A percentile compares a stretch with the other conserved stretches of the same genome.
These are phyloP conservation scores for Ruellia speciosa DNA, from an alignment of 305 asterid species.

Conservation along the genomic window DNA sequence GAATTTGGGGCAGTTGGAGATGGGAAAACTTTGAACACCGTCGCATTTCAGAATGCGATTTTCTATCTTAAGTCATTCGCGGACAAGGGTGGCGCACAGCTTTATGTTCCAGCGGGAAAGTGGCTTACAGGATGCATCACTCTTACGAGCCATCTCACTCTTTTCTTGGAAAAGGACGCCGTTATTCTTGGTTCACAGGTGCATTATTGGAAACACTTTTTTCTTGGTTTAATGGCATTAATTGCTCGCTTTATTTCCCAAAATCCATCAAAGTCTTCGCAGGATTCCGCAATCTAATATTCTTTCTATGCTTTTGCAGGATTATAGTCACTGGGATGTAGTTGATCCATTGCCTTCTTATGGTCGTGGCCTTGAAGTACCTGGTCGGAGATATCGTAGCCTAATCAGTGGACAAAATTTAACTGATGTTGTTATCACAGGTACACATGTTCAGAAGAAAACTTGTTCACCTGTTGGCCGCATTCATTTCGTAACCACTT, in stretches of 20 bases:
- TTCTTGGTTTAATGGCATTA: too few species aligned
- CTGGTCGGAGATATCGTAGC: conserved; percentile 82
- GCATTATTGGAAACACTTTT: background rate
- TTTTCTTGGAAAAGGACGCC: conserved; percentile 84
- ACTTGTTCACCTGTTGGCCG: background rate
- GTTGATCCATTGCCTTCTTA: conserved; percentile 86
- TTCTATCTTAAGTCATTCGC: conserved; percentile 89
- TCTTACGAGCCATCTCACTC: conserved; percentile 95
- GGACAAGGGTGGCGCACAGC: conserved; percentile 98
- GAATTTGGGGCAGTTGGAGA: conserved; percentile 97
- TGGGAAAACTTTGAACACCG: conserved; percentile 73
- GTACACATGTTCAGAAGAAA: conserved; percentile 23
- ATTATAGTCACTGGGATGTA: conserved; percentile 65
- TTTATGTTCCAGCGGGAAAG: conserved; percentile 80
- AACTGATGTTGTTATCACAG: conserved; percentile 90
- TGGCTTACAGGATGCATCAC: conserved; percentile 92
- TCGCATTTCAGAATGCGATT: conserved; percentile 94
- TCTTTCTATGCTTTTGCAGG: conserved; percentile 36
- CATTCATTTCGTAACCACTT: background rate
- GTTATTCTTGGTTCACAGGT: conserved; percentile 91
- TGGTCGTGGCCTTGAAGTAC: conserved; percentile 75
- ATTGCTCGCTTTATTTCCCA: background rate
- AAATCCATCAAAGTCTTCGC: background rate
- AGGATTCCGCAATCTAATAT: background rate
- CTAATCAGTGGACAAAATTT: conserved; percentile 66